Evolutionary conservation across 306 rosid species (phyloP), one percentile per base, ranked within the genome.

Genomic region (Senna tora): DNA sequence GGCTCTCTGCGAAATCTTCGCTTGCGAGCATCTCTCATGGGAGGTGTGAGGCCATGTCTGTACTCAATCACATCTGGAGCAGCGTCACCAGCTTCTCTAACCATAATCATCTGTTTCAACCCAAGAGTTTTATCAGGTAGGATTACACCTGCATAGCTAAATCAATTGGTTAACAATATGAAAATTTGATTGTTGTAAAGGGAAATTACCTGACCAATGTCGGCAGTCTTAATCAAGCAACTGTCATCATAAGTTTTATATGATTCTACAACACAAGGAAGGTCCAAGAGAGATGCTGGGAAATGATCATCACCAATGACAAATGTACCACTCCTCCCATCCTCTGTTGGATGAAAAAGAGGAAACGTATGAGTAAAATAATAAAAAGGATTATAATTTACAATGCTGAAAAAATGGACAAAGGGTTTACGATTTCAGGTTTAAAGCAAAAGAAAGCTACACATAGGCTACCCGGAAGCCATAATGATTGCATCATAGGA

Each of bases 11-110:
- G 93, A 20, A 94, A 94, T 81, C 91, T 81, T n/a, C 96, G 89
- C 77, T 89, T 91, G 62, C 97, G 88, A 22, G 97, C 99, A 79
- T 91, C 99, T 83, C 96, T 89, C 97, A 84, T 89, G 16, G 99
- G 96, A 70, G 97, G 99, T 46, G 99, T 87, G 76, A 94, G 93
- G 62, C 97, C 99, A 62, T 91, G 99, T 75, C 92, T 89, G 74
- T 78, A 87, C 85, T 91, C 95, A 43, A 83, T 77, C 42, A 86
- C 77, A 65, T 91, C 97, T 20, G 89, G 89, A 62, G 87, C 84
- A 17, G 87, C 71, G 67, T 86, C 90, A 32, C 67, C 77, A 0
- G 88, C 81, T 49, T 85, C 87, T 79, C 88, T 83, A 38, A 88
- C 89, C 93, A 86, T 84, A 53, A 88, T 88, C 93, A 88, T 88